A percentile compares a stretch with the other conserved stretches of the same genome.
phyloP scores from a whole-genome alignment of 75 land plant genomes.

The Pinus albicaulis region DNA sequence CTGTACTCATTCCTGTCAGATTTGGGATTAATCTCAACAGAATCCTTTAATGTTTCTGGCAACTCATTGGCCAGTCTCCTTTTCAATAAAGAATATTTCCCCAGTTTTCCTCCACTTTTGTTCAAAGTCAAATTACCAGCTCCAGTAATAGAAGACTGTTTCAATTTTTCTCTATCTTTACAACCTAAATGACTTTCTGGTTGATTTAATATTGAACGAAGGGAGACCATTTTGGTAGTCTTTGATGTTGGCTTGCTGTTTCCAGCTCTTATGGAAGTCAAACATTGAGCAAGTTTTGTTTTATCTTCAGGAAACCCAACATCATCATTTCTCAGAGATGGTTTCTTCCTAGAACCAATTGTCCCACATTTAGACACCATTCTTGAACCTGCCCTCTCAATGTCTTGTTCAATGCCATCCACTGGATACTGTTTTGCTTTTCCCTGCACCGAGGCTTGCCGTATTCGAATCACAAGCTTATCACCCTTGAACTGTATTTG shows the following conservation, averaged over 20 bases:
- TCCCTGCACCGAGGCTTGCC: slow-evolving; percentile 16
- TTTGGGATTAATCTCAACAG: neutral
- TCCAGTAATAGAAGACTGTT: slow-evolving; percentile 7
- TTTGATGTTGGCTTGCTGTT: slow-evolving; percentile 3
- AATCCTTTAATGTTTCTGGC: neutral
- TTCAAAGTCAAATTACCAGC: slow-evolving; percentile 2
- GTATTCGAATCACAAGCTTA: slow-evolving; percentile 32
- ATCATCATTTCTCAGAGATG: neutral
- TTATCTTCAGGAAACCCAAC: neutral
- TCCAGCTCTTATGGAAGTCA: neutral
- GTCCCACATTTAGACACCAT: neutral
- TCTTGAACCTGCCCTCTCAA: slow-evolving; percentile 3
- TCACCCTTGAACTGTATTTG: slow-evolving; percentile 15
- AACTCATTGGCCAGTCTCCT: slow-evolving; percentile 9
- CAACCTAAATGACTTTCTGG: slow-evolving; percentile 19
- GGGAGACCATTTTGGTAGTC: slow-evolving; percentile 43
- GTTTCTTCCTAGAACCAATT: neutral
- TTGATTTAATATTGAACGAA: slow-evolving; percentile 36
- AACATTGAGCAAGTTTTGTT: neutral
- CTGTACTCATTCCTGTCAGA: neutral
- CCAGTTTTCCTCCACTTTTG: slow-evolving; percentile 7
- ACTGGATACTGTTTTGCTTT: slow-evolving; percentile 11
- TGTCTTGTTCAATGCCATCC: neutral
- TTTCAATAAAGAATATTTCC: neutral
- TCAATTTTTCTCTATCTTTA: slow-evolving; percentile 1